A percentile compares a stretch with the other conserved stretches of the same genome.
Evolutionary conservation across 495 filamentous ascomycete species (phyloP).

Genomic region (Neurospora africana): DNA sequence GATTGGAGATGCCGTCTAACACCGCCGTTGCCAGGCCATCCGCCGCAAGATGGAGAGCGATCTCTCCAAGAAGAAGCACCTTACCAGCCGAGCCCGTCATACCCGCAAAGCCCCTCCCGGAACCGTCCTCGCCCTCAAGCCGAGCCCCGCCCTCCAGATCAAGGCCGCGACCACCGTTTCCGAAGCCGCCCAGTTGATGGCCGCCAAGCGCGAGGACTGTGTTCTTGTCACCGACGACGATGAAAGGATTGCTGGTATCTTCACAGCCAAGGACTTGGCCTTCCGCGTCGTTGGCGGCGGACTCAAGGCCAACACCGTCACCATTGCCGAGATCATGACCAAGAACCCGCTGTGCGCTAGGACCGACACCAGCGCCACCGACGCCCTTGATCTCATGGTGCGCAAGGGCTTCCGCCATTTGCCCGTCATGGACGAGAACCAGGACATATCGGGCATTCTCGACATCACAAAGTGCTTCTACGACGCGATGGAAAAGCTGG

Average conservation of each 20-base stretch:
- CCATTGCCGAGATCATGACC: conserved; percentile 98
- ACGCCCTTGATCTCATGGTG: conserved; percentile 96
- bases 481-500: conserved; percentile 98
- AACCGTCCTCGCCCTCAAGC: conserved; percentile 88
- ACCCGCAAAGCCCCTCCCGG: conserved; percentile 91
- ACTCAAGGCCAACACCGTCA: conserved; percentile 80
- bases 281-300: conserved; percentile 93
- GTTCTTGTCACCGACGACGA: conserved; percentile 98
- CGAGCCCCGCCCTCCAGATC: conserved; percentile 92
- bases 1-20: conserved; percentile 19
- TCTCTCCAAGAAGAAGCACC: conserved; percentile 91
- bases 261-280: conserved; percentile 96
- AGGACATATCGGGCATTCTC: conserved; percentile 94
- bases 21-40: conserved; percentile 58
- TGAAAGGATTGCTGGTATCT: conserved; percentile 95
- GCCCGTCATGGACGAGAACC: conserved; percentile 99
- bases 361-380: conserved; percentile 95
- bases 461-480: conserved; percentile 99
- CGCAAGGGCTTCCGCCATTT: conserved; percentile 95
- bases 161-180: conserved; percentile 91
- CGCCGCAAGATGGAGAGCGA: conserved; percentile 93
- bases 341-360: conserved; percentile 96
- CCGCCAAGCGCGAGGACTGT: conserved; percentile 95
- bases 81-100: conserved; percentile 61
- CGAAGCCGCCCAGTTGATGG: conserved; percentile 97